A percentile compares a stretch with the other conserved stretches of the same genome.
phyloP scores from a whole-genome alignment of 805 yeast species.

The Starmerella powellii region DNA sequence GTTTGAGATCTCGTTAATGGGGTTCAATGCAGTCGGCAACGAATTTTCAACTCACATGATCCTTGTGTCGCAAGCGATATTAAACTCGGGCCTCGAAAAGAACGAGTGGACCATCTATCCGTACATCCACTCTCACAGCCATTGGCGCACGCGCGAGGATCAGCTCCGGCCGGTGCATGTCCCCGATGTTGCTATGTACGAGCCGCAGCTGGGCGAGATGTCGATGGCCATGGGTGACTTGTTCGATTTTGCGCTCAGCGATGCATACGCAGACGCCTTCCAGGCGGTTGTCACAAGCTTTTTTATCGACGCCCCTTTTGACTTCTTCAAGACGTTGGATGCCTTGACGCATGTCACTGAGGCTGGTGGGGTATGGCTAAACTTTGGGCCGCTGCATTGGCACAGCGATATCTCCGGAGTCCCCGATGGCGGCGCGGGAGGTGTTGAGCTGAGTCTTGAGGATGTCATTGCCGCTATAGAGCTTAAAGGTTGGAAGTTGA shows the following conservation, averaged over 20 bases:
- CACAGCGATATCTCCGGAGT: constrained; percentile 46
- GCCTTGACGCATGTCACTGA: constrained; percentile 40
- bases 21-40: constrained; percentile 52
- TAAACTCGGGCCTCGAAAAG: constrained; percentile 18
- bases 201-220: constrained; percentile 33
- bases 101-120: constrained; percentile 26
- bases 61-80: constrained; percentile 34
- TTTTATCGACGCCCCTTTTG: constrained; percentile 84
- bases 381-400: constrained; percentile 63
- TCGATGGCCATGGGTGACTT: constrained; percentile 67
- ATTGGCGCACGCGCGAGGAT: constrained; percentile 38
- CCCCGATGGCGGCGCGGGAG: background rate
- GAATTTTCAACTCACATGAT: constrained; percentile 78
- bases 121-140: constrained; percentile 54
- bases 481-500: constrained; percentile 41
- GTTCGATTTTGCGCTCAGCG: constrained; percentile 48
- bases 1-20: constrained; percentile 42
- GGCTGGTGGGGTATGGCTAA: constrained; percentile 58
- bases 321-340: constrained; percentile 61
- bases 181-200: constrained; percentile 27
- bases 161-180: constrained; percentile 41
- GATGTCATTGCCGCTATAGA: constrained; percentile 41
- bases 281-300: constrained; percentile 43
- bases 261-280: constrained; percentile 26
- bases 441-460: constrained; percentile 43